Evolutionary conservation across 1,284 basidiomycete genomes (phyloP), one percentile per base, ranked within the genome.

Genomic region (Ustilago cynodontis): DNA sequence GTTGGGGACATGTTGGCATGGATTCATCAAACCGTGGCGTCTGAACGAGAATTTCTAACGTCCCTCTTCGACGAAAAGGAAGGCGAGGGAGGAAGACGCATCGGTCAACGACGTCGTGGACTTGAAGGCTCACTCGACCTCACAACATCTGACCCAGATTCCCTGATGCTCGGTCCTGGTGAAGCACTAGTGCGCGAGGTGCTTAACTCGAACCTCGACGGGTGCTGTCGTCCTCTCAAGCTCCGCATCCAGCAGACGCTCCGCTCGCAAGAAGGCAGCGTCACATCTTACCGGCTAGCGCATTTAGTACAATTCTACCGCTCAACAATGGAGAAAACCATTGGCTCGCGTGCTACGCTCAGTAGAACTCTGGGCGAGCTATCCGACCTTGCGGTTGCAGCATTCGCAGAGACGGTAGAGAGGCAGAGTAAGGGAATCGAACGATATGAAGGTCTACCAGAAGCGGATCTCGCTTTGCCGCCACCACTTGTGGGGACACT

Each of bases 1-100:
- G 92, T 97, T 16, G 95, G 96, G 20, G 96, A 98, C 86, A 98
- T 99, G 94, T 90, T 99, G 4, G 96, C 95, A 0, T 99, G 96
- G 97, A 92, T 98, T 1, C 96, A 99, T 87, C 97, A 99, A 78
- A 90, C 93, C 0, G 94, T 97, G 67, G 96, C 96, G 0, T 92
- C 92, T 3, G 96, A 99, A 86, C 92, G 92, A 56, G 97, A 99
- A 87, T 79, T 85, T n/a, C 61, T 85, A 7, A 77, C 70, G 0
- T 55, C 78, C 6, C 71, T 85, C 0, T 78, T 84, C 20, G 71
- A 70, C 39, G 69, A 69, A 20, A 64, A 71, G 65, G 78, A 73
- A 52, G 92, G 43, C 87, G 87, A 51, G 91, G 91, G 71, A 29
- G 72, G 65, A 24, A 58, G 58, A 59, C 62, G 73, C 57, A 79